Evolutionary conservation across 129 eudicot genomes (phyloP).

Genomic region (Centrapalus pauciflorus): DNA sequence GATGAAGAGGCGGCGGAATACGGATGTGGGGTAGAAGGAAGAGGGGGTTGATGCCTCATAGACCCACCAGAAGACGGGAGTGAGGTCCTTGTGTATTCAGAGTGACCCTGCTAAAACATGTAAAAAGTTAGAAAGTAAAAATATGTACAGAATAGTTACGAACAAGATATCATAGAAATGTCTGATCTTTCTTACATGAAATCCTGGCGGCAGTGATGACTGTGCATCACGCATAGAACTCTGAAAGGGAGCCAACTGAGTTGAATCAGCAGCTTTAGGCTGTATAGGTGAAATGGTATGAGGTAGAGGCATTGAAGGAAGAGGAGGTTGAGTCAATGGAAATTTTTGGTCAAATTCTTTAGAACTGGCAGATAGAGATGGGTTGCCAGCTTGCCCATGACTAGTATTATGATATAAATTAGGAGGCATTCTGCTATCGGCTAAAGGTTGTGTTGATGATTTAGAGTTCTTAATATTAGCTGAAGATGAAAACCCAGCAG

Average conservation of each 20-base stretch:
- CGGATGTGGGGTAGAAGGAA: constrained; percentile 95
- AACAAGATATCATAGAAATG: not conserved
- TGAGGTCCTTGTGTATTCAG: constrained; percentile 42
- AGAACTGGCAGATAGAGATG: constrained; percentile 9
- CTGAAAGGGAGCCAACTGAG: constrained; percentile 37
- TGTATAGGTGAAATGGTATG: constrained; percentile 55
- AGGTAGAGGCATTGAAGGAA: constrained; percentile 94
- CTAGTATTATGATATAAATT: constrained; percentile 34
- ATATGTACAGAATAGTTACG: not conserved
- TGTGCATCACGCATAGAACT: constrained; percentile 45
- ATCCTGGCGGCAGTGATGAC: constrained; percentile 51
- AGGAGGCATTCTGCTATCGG: constrained; percentile 29
- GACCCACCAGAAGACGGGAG: constrained; percentile 59
- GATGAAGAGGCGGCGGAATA: constrained; percentile 40
- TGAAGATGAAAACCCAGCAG: constrained; percentile 39
- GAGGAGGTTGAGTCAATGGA: constrained; percentile 68
- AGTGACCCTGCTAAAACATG: constrained; percentile 56
- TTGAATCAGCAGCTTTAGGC: constrained; percentile 46
- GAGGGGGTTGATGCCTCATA: constrained; percentile 83
- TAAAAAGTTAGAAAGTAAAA: not conserved
- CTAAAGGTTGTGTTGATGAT: constrained; percentile 26
- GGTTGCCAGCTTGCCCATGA: constrained; percentile 33
- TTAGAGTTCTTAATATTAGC: constrained; percentile 34
- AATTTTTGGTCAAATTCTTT: constrained; percentile 54
- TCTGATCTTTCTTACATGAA: constrained; percentile 38